Percentiles rank a stretch among this genome's conserved stretches.
Evolutionary conservation across 352 stramenopile species (phyloP).

Genomic region (Ochromonadaceae sp.): DNA sequence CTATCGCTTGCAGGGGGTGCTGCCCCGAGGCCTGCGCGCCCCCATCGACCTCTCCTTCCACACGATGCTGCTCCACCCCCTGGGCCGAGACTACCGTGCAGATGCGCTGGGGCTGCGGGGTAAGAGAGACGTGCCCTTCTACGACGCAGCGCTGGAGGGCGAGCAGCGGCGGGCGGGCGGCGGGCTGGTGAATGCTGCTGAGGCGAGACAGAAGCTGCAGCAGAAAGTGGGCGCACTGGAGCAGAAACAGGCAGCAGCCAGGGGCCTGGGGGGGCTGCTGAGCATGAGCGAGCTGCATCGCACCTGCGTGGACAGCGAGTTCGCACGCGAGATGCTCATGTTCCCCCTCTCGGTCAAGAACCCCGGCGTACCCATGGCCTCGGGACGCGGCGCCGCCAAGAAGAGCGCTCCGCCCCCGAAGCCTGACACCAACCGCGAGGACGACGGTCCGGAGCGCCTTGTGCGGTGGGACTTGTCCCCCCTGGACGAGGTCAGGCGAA

Average conservation of each 20-base stretch:
- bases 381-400: not conserved
- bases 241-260: not conserved
- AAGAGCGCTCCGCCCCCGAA: not conserved
- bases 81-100: not conserved
- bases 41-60: not conserved
- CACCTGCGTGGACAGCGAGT: constrained; percentile 1
- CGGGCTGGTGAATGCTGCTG: not conserved
- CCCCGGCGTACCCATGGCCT: not conserved
- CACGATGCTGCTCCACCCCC: not conserved
- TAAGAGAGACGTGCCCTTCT: too few species aligned
- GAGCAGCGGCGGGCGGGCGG: not conserved
- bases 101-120: not conserved
- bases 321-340: constrained; percentile 1
- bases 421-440: not conserved
- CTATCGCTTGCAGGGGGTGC: too few species aligned
- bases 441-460: not conserved
- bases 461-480: not conserved
- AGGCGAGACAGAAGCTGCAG: not conserved
- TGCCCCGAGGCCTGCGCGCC: too few species aligned
- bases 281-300: too few species aligned
- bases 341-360: constrained; percentile 1
- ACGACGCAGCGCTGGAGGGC: too few species aligned
- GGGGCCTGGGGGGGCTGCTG: too few species aligned
- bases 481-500: not conserved
- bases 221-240: not conserved